Evolutionary conservation across 163 green algal genomes (phyloP), one percentile per base, ranked within the genome.

Genomic region (Scenedesmus sp.): DNA sequence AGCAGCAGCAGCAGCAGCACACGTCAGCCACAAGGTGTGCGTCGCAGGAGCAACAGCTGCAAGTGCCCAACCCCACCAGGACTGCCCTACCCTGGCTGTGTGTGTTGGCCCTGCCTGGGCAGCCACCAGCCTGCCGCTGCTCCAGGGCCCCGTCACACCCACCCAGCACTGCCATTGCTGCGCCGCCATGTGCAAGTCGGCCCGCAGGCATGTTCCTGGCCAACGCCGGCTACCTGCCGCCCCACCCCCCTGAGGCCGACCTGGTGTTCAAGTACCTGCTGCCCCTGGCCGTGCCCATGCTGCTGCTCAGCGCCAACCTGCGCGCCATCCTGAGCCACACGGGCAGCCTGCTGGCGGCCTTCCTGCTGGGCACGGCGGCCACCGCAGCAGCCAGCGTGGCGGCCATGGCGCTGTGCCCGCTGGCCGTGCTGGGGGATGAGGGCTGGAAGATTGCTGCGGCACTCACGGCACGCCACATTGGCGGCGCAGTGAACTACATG

Each of bases 401-500:
- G 12, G 96, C 97, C 16, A 96, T 96, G 90, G 86, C 89, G 72
- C 51, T 97, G 16, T 89, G 97, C 44, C 97, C 97, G 0, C 90
- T 99, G 43, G 18, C 44, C 24, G 80, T 72, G 33, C 93, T 99
- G 79, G 97, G 97, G 12, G 93, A 92, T 0, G 96, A 98, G 81
- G 94, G 95, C 44, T 98, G 95, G 95, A 97, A 97, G 91, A 95
- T 98, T 10, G 97, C 96, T 3, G 91, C 93, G 0, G 97, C 97
- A 7, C 94, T 99, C 22, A 96, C 94, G 42, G 97, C 96, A 3
- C 91, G 98, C 2, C 98, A 99, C 94, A 99, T 99, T 59, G 98
- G 97, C 33, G 98, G 98, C 7, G 96, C 96, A 1, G 96, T 99
- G 35, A 99, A 99, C 94, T 99, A 99, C 92, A 97, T 99, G 85